Conservation (phyloP, 2,329 filamentous ascomycete species). For the Penicillium freii region DNA sequence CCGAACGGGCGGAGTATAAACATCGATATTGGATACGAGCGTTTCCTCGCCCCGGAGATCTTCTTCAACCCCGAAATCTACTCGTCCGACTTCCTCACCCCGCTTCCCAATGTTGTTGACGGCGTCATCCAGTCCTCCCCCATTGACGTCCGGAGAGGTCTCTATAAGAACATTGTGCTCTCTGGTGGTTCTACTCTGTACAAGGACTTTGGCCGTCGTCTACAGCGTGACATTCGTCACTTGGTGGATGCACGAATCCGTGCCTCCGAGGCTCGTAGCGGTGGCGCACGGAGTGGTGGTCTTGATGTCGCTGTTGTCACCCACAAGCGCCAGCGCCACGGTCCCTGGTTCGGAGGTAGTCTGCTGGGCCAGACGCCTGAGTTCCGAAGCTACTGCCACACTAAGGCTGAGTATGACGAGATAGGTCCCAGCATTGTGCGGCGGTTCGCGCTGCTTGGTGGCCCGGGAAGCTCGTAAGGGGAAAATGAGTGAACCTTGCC, state of each 20-base stretch:
- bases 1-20: constrained; percentile 79
- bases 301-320: constrained; percentile 96
- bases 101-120: constrained; percentile 89
- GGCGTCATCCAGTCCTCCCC: constrained; percentile 96
- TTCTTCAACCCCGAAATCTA: constrained; percentile 99
- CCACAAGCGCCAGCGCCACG: constrained; percentile 95
- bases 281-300: constrained; percentile 88
- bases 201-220: constrained; percentile 93
- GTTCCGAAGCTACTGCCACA: constrained; percentile 98
- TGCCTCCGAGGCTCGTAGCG: constrained; percentile 86
- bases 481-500: constrained; percentile 15
- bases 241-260: constrained; percentile 90
- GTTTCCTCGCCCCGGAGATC: constrained; percentile 96
- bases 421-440: constrained; percentile 93
- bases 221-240: constrained; percentile 97
- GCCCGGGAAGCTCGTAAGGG: constrained; percentile 63
- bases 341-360: constrained; percentile 97
- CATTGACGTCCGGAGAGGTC: constrained; percentile 91
- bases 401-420: constrained; percentile 85
- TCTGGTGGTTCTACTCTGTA: constrained; percentile 96
- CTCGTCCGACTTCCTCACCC: constrained; percentile 96
- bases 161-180: constrained; percentile 99
- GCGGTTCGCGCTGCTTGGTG: constrained; percentile 89
- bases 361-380: constrained; percentile 95
- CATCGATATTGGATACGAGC: constrained; percentile 95